Evolutionary conservation across 2,329 filamentous ascomycete genomes (phyloP), one percentile per base, ranked within the genome.

Genomic region (Pezicula carpinea): DNA sequence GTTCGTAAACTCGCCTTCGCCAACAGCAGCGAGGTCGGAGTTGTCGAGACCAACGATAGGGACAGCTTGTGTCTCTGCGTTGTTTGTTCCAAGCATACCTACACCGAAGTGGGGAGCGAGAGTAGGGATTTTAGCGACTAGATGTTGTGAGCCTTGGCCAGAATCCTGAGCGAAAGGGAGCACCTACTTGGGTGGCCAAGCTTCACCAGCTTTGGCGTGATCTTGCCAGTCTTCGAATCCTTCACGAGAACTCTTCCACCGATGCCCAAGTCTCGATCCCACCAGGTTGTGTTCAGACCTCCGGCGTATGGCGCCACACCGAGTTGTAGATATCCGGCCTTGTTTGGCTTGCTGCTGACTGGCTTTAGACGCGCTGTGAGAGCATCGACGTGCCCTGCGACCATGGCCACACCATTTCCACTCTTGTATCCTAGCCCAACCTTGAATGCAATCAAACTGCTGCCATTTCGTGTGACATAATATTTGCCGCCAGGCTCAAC

Each of bases 251-350:
- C 92, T 38, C 90, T 78, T 33, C 93, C 93, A 54, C 90, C 93
- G 58, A 97, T 87, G 55, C 87, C 85, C 43, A 99, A 77, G 66
- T 99, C 93, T 32, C 93, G 82, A 66, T 97, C 93, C 92, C 91
- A 97, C 93, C 93, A 97, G 1, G 93, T 97, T 53, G 76, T 75
- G 64, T 91, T 93, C 52, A 97, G 70, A 1, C 75, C 90, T 43
- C 93, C 92, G 8, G 90, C 92, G 64, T 97, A 99, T 1, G 88
- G 93, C 2, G 93, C 91, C 44, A 97, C 89, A 19, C 89, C 92
- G 6, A 97, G 78, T 71, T 97, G 89, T 22, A 89, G 67, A 63
- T 89, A 99, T 45, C 93, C 92, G 26, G 87, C 85, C 64, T 86
- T 89, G 58, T 76, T 87, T n/a, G 85, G 82, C 60, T 96, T 83